A percentile compares a stretch with the other conserved stretches of the same genome.
Evolutionary conservation across 2,329 filamentous ascomycete species (phyloP).

Genomic region (Ceratocystis alfenasii): DNA sequence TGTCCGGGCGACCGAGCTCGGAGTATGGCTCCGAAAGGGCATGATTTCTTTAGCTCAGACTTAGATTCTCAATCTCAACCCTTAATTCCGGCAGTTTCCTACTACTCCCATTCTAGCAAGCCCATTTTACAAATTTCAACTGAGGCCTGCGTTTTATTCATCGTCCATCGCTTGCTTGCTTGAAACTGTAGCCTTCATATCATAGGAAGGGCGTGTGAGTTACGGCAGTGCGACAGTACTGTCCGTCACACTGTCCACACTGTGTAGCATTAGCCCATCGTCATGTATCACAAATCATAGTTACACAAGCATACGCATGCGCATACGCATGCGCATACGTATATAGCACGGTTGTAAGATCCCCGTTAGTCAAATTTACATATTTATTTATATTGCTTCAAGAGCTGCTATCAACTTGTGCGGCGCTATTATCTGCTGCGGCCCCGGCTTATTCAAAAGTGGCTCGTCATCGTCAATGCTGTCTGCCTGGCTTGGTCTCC

Average conservation of each 20-base stretch:
- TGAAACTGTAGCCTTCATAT: too few relatives aligned
- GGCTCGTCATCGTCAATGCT: conserved; percentile 7
- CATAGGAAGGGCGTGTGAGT: not conserved
- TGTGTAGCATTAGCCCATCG: not conserved
- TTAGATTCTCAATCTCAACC: too few relatives aligned
- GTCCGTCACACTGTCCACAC: not conserved
- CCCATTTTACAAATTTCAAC: not conserved
- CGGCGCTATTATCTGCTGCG: not conserved
- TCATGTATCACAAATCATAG: not conserved
- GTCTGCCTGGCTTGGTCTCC: conserved; percentile 7
- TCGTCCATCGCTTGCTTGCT: not conserved
- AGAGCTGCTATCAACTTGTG: not conserved
- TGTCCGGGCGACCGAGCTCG: not conserved
- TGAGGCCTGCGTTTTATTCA: not conserved
- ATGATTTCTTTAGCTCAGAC: not conserved
- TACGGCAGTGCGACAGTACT: too few relatives aligned
- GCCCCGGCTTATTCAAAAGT: not conserved
- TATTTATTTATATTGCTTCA: not conserved
- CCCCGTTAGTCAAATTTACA: not conserved
- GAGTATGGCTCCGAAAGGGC: not conserved
- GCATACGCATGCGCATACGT: not conserved
- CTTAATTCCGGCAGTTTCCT: too few relatives aligned
- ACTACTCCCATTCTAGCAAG: not conserved
- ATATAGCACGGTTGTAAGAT: not conserved
- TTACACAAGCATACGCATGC: not conserved